A percentile compares a stretch with the other conserved stretches of the same genome.
phyloP scores from a whole-genome alignment of 176 grass and related monocot genomes.

The Canna indica region DNA sequence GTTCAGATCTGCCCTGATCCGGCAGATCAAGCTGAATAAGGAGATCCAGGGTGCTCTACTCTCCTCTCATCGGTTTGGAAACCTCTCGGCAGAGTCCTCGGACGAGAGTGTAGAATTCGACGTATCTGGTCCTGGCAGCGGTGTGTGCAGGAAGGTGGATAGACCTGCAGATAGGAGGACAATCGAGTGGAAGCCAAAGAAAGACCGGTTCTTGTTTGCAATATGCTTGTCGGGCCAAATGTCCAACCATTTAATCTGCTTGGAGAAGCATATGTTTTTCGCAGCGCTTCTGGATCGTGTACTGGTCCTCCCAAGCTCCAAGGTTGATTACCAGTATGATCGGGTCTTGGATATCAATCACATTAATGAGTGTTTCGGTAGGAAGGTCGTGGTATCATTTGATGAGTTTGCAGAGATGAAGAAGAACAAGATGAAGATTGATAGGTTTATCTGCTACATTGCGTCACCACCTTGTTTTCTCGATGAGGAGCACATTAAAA shows the following conservation, averaged over 20 bases:
- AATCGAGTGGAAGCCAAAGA: conserved; percentile 91
- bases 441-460: conserved; percentile 80
- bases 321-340: conserved; percentile 69
- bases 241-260: conserved; percentile 96
- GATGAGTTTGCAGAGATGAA: conserved; percentile 56
- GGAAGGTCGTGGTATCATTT: conserved; percentile 66
- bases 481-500: conserved; percentile 90
- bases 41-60: conserved; percentile 69
- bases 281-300: conserved; percentile 64
- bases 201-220: conserved; percentile 59
- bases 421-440: conserved; percentile 74
- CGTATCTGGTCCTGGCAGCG: conserved; percentile 31
- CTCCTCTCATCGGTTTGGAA: conserved; percentile 41
- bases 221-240: conserved; percentile 87
- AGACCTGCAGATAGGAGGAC: conserved; percentile 41
- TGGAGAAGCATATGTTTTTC: conserved; percentile 99
- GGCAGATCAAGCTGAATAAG: conserved; percentile 76
- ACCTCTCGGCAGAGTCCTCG: conserved; percentile 6
- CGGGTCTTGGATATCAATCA: conserved; percentile 69
- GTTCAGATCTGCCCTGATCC: conserved; percentile 51
- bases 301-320: conserved; percentile 70
- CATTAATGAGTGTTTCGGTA: conserved; percentile 71
- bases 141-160: conserved; percentile 42
- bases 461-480: conserved; percentile 74
- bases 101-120: conserved; percentile 35